Percentiles rank a stretch among this genome's conserved stretches.
Evolutionary conservation across 2,329 filamentous ascomycete species (phyloP).

Genomic region (Verticillium longisporum): DNA sequence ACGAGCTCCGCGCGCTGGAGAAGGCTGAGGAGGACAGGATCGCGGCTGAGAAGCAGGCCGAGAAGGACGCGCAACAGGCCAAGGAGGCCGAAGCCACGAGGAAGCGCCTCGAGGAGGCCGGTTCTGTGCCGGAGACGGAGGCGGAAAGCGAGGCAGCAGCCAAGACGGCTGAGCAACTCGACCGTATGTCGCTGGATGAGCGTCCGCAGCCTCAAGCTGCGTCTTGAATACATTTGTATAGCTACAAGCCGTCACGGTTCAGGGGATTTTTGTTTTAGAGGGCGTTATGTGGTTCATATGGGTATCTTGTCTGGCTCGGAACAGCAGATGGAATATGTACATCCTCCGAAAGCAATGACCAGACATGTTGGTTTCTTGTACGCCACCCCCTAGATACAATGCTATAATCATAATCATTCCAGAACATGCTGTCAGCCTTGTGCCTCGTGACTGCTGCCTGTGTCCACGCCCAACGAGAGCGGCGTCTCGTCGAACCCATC

Average conservation of each 20-base stretch:
- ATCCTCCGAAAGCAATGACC: not conserved
- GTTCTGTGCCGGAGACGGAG: slow-evolving; percentile 26
- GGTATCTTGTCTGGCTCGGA: not conserved
- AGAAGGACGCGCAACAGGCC: slow-evolving; percentile 33
- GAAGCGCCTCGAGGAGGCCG: slow-evolving; percentile 42
- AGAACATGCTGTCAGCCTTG: not conserved
- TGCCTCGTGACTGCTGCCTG: slow-evolving; percentile 6
- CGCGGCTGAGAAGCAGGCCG: slow-evolving; percentile 37
- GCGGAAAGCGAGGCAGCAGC: slow-evolving; percentile 17
- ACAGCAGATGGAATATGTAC: not conserved
- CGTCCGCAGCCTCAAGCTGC: slow-evolving; percentile 12
- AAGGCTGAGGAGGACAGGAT: slow-evolving; percentile 48
- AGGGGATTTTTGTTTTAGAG: too few relatives aligned
- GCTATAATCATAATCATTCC: not conserved
- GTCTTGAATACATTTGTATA: slow-evolving; percentile 1
- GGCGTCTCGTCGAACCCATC: slow-evolving; percentile 7
- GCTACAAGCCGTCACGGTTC: not conserved
- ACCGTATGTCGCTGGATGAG: slow-evolving; percentile 30
- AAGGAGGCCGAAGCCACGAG: slow-evolving; percentile 42
- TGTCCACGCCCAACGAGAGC: not conserved
- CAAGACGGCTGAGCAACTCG: slow-evolving; percentile 25
- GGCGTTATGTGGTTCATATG: not conserved
- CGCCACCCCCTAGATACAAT: not conserved
- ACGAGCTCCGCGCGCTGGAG: slow-evolving; percentile 76
- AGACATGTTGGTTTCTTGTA: not conserved